Conservation (phyloP, 1,139 yeast genomes). For the Zygosaccharomyces sapae region DNA sequence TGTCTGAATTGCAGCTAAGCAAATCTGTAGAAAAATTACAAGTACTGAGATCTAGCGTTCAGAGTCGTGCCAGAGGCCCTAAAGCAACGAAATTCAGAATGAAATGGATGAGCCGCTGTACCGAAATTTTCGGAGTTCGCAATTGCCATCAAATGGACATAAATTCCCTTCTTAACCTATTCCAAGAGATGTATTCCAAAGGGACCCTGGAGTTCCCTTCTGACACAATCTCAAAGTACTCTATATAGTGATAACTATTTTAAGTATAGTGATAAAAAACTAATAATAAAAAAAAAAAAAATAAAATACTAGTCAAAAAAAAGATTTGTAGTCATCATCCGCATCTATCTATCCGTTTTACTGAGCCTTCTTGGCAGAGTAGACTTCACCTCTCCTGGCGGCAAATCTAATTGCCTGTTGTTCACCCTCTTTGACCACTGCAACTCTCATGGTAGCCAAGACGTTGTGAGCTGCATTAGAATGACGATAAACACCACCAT, state of each 20-base stretch:
- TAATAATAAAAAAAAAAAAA: background rate
- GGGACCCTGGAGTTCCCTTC: conserved; percentile 13
- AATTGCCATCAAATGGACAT: conserved; percentile 28
- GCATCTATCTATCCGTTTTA: background rate
- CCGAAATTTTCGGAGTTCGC: conserved; percentile 31
- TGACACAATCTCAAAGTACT: conserved; percentile 11
- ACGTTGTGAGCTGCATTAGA: conserved; percentile 97
- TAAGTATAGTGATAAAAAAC: background rate
- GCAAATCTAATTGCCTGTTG: conserved; percentile 38
- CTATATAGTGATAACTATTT: conserved; percentile 4
- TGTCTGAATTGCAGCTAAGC: conserved; percentile 23
- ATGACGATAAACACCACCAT: conserved; percentile 96
- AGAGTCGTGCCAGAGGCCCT: conserved; percentile 17
- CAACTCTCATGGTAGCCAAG: conserved; percentile 93
- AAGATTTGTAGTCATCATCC: background rate
- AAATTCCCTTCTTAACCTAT: conserved; percentile 20
- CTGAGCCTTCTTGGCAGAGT: conserved; percentile 17
- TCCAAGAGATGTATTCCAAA: conserved; percentile 19
- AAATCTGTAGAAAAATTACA: conserved; percentile 28
- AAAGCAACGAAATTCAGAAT: conserved; percentile 29
- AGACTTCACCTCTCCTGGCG: conserved; percentile 35
- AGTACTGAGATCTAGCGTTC: conserved; percentile 23
- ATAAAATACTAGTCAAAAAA: background rate
- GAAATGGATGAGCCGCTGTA: conserved; percentile 33
- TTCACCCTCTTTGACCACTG: conserved; percentile 70